Percentiles rank a stretch among this genome's conserved stretches.
phyloP scores from a whole-genome alignment of 345 rosid species.

The Sisymbrium altissimum region DNA sequence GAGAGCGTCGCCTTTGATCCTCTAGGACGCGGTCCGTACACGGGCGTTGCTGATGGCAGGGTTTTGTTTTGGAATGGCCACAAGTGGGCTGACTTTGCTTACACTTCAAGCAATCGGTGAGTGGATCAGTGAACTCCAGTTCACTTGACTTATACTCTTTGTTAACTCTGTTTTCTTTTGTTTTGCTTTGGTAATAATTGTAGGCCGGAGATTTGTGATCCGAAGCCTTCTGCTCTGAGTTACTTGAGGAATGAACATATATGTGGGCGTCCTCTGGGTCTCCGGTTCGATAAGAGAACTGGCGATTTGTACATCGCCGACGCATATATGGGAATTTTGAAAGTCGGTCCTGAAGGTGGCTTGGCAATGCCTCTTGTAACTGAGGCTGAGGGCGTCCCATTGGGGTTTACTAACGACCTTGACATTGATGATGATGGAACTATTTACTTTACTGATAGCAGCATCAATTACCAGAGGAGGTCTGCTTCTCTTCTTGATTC shows the following conservation, averaged over 20 bases:
- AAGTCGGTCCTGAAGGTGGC: constrained; percentile 92
- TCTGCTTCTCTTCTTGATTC: constrained; percentile 18
- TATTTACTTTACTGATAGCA: constrained; percentile 90
- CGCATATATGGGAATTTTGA: constrained; percentile 86
- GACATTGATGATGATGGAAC: constrained; percentile 86
- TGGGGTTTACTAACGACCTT: constrained; percentile 83
- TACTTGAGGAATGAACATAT: constrained; percentile 84
- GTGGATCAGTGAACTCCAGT: background rate
- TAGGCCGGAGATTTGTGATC: constrained; percentile 72
- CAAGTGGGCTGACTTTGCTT: constrained; percentile 74
- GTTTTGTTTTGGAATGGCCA: constrained; percentile 72
- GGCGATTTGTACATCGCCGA: constrained; percentile 93
- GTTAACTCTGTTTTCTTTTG: background rate
- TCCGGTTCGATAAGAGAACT: constrained; percentile 69
- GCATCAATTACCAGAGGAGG: constrained; percentile 75
- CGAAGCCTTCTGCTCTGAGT: constrained; percentile 56
- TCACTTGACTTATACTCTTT: background rate
- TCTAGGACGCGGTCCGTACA: constrained; percentile 86
- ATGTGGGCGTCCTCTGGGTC: constrained; percentile 94
- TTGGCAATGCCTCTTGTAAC: constrained; percentile 64
- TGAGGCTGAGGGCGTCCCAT: constrained; percentile 77
- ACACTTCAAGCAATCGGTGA: constrained; percentile 70
- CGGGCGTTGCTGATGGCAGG: constrained; percentile 93
- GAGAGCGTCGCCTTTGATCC: constrained; percentile 91
- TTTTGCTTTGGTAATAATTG: constrained; percentile 8